These are phyloP conservation scores for Auriculariales sp. DNA, from an alignment of 768 basidiomycete genomes.

Conservation along the genomic window DNA sequence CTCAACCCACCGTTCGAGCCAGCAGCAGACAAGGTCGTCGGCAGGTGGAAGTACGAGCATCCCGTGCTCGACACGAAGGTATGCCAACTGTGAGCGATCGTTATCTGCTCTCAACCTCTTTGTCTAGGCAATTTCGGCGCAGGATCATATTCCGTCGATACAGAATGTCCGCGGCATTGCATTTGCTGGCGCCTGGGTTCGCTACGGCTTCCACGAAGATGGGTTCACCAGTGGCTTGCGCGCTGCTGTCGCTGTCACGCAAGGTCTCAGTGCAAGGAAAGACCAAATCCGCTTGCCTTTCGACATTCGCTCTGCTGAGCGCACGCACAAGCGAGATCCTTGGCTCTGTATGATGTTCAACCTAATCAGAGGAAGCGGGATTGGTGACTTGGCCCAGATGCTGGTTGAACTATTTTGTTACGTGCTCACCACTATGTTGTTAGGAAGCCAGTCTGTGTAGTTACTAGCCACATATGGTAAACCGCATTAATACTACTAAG, in stretches of 20 bases:
- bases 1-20: conserved; percentile 60
- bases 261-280: background rate
- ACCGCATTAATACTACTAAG: too few species aligned
- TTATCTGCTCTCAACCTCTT: background rate
- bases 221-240: conserved; percentile 40
- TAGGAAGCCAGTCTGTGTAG: too few species aligned
- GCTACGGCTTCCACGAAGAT: conserved; percentile 76
- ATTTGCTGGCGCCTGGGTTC: conserved; percentile 57
- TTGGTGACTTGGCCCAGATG: too few species aligned
- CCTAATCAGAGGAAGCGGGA: too few species aligned
- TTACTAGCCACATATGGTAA: too few species aligned
- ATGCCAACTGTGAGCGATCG: conserved; percentile 5
- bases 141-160: conserved; percentile 36
- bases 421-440: too few species aligned
- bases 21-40: conserved; percentile 26
- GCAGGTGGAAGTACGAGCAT: conserved; percentile 50
- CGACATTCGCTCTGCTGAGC: background rate
- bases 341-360: too few species aligned
- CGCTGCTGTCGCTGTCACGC: conserved; percentile 13
- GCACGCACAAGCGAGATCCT: background rate
- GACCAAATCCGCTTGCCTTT: background rate
- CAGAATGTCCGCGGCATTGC: conserved; percentile 49
- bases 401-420: too few species aligned
- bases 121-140: conserved; percentile 36
- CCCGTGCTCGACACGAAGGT: conserved; percentile 46